A percentile compares a stretch with the other conserved stretches of the same genome.
phyloP scores from a whole-genome alignment of 495 filamentous ascomycete genomes.

The Immersiella caudata region DNA sequence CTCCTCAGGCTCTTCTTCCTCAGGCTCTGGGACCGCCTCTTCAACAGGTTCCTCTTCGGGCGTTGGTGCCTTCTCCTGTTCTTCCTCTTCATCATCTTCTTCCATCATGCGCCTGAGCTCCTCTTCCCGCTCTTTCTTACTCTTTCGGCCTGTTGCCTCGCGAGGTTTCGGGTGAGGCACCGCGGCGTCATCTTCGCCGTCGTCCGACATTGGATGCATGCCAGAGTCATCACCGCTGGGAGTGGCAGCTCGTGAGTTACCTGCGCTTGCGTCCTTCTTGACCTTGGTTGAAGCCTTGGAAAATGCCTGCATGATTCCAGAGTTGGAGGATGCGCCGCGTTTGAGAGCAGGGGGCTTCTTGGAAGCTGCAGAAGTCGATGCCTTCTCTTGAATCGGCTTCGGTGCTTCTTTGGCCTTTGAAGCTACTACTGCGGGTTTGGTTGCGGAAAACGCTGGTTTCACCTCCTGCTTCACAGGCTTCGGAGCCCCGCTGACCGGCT shows the following conservation, averaged over 20 bases:
- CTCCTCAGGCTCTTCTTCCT: conserved; percentile 55
- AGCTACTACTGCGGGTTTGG: conserved; percentile 26
- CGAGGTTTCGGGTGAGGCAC: conserved; percentile 43
- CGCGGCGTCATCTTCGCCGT: conserved; percentile 69
- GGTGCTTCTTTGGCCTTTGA: conserved; percentile 41
- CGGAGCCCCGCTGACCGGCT: conserved; percentile 18
- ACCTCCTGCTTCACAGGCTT: conserved; percentile 20
- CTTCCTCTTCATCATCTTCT: conserved; percentile 62
- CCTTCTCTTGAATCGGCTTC: conserved; percentile 35
- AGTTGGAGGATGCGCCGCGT: conserved; percentile 51
- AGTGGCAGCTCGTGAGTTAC: conserved; percentile 45
- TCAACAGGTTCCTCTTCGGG: conserved; percentile 33
- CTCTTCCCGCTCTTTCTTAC: conserved; percentile 70
- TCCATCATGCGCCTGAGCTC: conserved; percentile 86
- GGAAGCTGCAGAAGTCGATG: conserved; percentile 32
- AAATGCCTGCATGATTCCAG: conserved; percentile 79
- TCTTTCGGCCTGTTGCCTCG: conserved; percentile 48
- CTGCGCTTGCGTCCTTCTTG: conserved; percentile 50
- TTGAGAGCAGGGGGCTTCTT: conserved; percentile 57
- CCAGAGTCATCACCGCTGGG: conserved; percentile 58
- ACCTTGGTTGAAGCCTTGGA: conserved; percentile 73
- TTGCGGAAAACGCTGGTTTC: conserved; percentile 21
- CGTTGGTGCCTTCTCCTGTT: conserved; percentile 23
- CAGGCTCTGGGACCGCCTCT: conserved; percentile 40
- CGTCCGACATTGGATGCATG: conserved; percentile 69